Evolutionary conservation across 2,329 filamentous ascomycete species (phyloP).

Genomic region (Arthrobotrys megalospora): DNA sequence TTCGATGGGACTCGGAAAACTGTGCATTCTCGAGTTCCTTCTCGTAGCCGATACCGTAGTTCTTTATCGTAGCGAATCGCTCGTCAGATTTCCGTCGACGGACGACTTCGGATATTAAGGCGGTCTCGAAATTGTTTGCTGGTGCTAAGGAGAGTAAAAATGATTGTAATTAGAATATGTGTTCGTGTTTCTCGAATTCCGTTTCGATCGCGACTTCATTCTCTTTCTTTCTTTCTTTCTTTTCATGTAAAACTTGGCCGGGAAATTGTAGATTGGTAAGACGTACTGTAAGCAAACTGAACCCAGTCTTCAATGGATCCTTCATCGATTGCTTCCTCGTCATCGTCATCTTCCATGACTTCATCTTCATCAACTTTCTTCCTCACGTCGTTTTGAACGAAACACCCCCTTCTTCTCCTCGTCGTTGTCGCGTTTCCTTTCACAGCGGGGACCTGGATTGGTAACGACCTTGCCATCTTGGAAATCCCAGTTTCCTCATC

Average conservation of each 20-base stretch:
- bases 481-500: constrained; percentile 44
- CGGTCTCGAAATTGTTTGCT: constrained; percentile 53
- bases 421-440: constrained; percentile 19
- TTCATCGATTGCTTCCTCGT: constrained; percentile 38
- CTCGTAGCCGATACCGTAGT: constrained; percentile 36
- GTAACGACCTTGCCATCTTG: constrained; percentile 42
- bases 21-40: constrained; percentile 56
- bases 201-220: constrained; percentile 22
- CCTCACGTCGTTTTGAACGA: constrained; percentile 41
- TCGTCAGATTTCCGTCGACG: constrained; percentile 59
- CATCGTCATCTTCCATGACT: constrained; percentile 35
- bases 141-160: constrained; percentile 36
- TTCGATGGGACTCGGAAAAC: constrained; percentile 53
- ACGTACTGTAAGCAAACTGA: constrained; percentile 59
- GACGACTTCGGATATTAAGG: constrained; percentile 59
- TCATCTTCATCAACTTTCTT: constrained; percentile 33
- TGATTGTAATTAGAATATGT: constrained; percentile 18
- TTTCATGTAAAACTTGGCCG: constrained; percentile 11
- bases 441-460: constrained; percentile 44
- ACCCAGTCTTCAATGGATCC: constrained; percentile 55
- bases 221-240: constrained; percentile 1
- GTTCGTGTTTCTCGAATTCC: constrained; percentile 8
- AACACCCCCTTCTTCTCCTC: constrained; percentile 50
- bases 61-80: constrained; percentile 50
- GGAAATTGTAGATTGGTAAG: constrained; percentile 24